Conservation (phyloP, 768 basidiomycete genomes). For the Pleurotus eryngii region DNA sequence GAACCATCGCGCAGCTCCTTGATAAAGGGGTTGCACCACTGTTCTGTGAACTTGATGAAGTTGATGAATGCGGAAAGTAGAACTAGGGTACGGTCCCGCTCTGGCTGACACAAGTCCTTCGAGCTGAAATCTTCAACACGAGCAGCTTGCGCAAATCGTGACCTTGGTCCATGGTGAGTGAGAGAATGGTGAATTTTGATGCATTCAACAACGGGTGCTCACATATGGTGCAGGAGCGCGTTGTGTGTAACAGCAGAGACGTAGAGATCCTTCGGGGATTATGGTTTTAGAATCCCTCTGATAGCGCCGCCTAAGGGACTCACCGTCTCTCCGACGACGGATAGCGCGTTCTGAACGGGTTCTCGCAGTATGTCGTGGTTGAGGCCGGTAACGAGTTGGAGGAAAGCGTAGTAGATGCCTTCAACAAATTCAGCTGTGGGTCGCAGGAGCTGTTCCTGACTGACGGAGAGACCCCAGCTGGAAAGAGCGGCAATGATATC, state of each 20-base stretch:
- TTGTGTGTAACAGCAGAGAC: constrained; percentile 54
- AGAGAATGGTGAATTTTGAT: not conserved
- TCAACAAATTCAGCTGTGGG: constrained; percentile 73
- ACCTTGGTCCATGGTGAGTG: constrained; percentile 29
- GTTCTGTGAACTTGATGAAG: constrained; percentile 86
- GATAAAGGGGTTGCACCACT: constrained; percentile 59
- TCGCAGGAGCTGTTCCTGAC: constrained; percentile 60
- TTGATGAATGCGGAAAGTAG: constrained; percentile 89
- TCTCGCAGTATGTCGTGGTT: constrained; percentile 55
- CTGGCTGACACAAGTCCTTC: constrained; percentile 71
- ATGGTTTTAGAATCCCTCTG: not conserved
- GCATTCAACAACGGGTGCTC: constrained; percentile 15
- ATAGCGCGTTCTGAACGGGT: constrained; percentile 53
- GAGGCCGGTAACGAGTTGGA: constrained; percentile 69
- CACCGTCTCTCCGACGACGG: constrained; percentile 49
- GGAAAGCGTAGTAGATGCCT: constrained; percentile 64
- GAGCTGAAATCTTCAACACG: constrained; percentile 75
- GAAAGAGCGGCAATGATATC: constrained; percentile 66
- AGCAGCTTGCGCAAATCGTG: constrained; percentile 70
- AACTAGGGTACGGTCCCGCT: constrained; percentile 67
- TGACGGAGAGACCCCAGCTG: constrained; percentile 67
- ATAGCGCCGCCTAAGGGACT: constrained; percentile 9
- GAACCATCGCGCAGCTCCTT: constrained; percentile 60
- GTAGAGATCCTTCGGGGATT: constrained; percentile 58
- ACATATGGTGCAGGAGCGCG: constrained; percentile 72